phyloP scores from a whole-genome alignment of 2,329 filamentous ascomycete species.

The Sordariomycetes sp. region DNA sequence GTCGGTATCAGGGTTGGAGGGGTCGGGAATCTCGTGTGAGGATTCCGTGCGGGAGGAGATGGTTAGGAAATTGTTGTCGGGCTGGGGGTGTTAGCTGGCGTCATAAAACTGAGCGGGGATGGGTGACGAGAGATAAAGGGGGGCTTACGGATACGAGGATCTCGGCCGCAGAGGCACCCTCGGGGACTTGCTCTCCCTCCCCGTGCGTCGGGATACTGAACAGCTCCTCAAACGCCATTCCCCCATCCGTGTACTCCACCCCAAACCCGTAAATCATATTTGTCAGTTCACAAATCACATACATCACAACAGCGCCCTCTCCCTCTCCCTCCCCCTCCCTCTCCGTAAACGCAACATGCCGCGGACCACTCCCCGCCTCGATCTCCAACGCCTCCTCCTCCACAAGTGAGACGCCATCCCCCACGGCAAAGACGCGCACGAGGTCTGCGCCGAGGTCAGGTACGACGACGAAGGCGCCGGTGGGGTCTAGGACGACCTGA shows the following conservation, averaged over 20 bases:
- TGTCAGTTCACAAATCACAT: slow-evolving; percentile 46
- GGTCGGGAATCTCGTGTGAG: slow-evolving; percentile 33
- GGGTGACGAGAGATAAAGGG: neutral
- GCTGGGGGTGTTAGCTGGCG: slow-evolving; percentile 19
- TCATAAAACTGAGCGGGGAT: neutral
- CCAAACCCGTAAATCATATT: slow-evolving; percentile 43
- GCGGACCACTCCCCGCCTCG: slow-evolving; percentile 44
- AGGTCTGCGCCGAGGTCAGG: slow-evolving; percentile 55
- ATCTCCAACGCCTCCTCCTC: slow-evolving; percentile 24
- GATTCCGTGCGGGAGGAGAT: slow-evolving; percentile 55
- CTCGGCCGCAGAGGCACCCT: slow-evolving; percentile 36
- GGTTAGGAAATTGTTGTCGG: slow-evolving; percentile 48
- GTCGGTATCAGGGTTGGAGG: slow-evolving; percentile 17
- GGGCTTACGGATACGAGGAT: slow-evolving; percentile 42
- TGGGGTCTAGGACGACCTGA: slow-evolving; percentile 52
- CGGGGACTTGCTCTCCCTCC: slow-evolving; percentile 22
- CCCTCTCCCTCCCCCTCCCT: slow-evolving; percentile 22
- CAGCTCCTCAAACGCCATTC: slow-evolving; percentile 29
- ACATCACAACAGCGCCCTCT: slow-evolving; percentile 34
- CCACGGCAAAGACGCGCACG: slow-evolving; percentile 40
- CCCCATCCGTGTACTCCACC: slow-evolving; percentile 33
- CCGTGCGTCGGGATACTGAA: slow-evolving; percentile 36
- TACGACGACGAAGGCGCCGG: slow-evolving; percentile 45
- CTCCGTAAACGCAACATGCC: slow-evolving; percentile 48
- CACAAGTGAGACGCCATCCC: slow-evolving; percentile 25